Conservation (phyloP, 768 basidiomycete genomes). For the Psilocybe tampanensis region DNA sequence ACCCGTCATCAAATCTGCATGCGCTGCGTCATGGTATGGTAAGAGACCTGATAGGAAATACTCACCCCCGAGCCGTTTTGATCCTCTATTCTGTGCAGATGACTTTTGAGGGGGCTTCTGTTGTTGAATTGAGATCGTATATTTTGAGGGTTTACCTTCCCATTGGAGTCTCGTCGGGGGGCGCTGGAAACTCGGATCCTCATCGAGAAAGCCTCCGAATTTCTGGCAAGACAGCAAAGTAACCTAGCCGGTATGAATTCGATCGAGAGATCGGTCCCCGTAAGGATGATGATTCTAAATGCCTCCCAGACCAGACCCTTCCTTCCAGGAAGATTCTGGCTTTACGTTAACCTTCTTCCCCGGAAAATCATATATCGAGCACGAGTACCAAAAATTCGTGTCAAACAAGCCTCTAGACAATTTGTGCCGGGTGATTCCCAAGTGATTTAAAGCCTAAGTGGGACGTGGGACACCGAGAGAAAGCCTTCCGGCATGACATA, state of each 20-base stretch:
- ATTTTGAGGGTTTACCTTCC: neutral
- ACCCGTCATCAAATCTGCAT: neutral
- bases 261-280: neutral
- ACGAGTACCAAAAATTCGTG: neutral
- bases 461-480: neutral
- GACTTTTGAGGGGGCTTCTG: neutral
- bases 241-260: neutral
- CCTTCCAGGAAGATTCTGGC: neutral
- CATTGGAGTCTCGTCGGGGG: neutral
- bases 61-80: neutral
- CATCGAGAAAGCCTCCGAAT: neutral
- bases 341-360: neutral
- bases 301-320: neutral
- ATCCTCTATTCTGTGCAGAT: neutral
- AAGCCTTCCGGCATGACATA: neutral
- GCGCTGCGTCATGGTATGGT: neutral
- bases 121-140: neutral
- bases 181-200: neutral
- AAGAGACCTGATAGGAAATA: neutral
- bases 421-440: neutral
- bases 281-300: neutral
- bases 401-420: neutral
- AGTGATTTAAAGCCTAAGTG: neutral
- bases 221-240: neutral
- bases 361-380: neutral